Percentiles rank a stretch among this genome's conserved stretches.
Conservation (phyloP, 306 rosid species). For the Lathyrus oleraceus region DNA sequence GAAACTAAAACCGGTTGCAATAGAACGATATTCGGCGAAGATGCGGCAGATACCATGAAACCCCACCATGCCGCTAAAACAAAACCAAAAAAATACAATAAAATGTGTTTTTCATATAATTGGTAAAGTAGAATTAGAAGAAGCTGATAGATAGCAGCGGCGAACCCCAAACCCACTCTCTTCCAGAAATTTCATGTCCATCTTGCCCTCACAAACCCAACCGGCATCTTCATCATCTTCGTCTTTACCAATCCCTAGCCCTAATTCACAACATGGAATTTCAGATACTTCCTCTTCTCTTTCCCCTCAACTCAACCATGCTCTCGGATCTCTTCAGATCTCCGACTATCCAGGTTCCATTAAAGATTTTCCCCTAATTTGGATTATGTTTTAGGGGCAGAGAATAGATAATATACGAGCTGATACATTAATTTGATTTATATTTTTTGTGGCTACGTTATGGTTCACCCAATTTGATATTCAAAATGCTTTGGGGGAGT, state of each 20-base stretch:
- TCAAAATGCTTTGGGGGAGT: background rate
- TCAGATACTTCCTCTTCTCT: conserved; percentile 35
- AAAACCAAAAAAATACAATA: background rate
- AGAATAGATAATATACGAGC: too few species aligned
- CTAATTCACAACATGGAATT: conserved; percentile 72
- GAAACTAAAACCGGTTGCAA: background rate
- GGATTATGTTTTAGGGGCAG: background rate
- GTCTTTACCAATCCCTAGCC: conserved; percentile 47
- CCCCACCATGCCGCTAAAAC: conserved; percentile 16
- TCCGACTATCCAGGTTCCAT: conserved; percentile 53
- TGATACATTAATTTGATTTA: too few species aligned
- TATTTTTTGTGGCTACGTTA: background rate
- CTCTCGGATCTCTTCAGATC: conserved; percentile 67
- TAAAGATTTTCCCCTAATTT: background rate
- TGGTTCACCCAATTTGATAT: background rate
- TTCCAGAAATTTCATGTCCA: conserved; percentile 88
- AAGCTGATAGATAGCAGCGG: conserved; percentile 18
- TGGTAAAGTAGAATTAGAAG: background rate
- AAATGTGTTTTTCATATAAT: background rate
- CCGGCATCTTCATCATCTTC: conserved; percentile 62
- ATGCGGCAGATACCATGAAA: conserved; percentile 12
- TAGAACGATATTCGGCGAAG: background rate
- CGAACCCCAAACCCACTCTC: conserved; percentile 29
- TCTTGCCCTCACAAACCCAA: conserved; percentile 84
- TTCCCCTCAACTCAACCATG: conserved; percentile 31